Percentiles rank a stretch among this genome's conserved stretches.
phyloP scores from a whole-genome alignment of 495 filamentous ascomycete species.

The Hypomontagnella monticulosa region DNA sequence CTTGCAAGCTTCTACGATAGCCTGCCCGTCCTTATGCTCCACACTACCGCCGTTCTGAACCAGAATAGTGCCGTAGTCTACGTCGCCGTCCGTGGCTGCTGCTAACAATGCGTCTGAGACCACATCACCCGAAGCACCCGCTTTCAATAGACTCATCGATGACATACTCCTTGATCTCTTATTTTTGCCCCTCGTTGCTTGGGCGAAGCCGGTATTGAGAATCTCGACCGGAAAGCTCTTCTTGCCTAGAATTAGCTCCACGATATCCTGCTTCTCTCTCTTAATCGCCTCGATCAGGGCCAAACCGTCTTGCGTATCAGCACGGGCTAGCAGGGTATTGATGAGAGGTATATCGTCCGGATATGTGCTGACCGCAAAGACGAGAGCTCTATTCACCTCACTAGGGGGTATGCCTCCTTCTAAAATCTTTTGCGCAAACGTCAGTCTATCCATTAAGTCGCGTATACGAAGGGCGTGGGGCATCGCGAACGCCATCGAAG shows the following conservation, averaged over 20 bases:
- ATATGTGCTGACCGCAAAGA: slow-evolving; percentile 53
- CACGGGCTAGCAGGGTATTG: slow-evolving; percentile 47
- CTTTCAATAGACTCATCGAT: slow-evolving; percentile 50
- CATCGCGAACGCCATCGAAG: slow-evolving; percentile 52
- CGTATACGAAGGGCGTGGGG: slow-evolving; percentile 55
- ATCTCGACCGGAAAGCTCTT: slow-evolving; percentile 41
- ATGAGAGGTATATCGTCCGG: slow-evolving; percentile 53
- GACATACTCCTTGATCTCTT: slow-evolving; percentile 45
- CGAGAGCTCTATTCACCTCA: slow-evolving; percentile 55
- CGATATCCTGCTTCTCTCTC: slow-evolving; percentile 46
- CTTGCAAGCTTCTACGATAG: slow-evolving; percentile 56
- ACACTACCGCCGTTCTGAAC: slow-evolving; percentile 53
- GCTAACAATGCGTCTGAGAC: slow-evolving; percentile 54
- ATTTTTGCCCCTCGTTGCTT: slow-evolving; percentile 46
- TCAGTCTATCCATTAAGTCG: slow-evolving; percentile 55
- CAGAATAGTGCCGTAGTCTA: slow-evolving; percentile 53
- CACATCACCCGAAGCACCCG: slow-evolving; percentile 46
- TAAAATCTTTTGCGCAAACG: slow-evolving; percentile 53
- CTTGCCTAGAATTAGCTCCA: slow-evolving; percentile 52
- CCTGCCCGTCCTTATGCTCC: slow-evolving; percentile 57
- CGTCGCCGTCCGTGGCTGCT: slow-evolving; percentile 56
- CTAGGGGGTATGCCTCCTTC: slow-evolving; percentile 49
- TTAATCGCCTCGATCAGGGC: slow-evolving; percentile 53
- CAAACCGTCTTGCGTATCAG: slow-evolving; percentile 54
- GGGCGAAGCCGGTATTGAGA: slow-evolving; percentile 45